phyloP scores from a whole-genome alignment of 192 early-diverging fungal genomes.

The Entomortierella chlamydospora region DNA sequence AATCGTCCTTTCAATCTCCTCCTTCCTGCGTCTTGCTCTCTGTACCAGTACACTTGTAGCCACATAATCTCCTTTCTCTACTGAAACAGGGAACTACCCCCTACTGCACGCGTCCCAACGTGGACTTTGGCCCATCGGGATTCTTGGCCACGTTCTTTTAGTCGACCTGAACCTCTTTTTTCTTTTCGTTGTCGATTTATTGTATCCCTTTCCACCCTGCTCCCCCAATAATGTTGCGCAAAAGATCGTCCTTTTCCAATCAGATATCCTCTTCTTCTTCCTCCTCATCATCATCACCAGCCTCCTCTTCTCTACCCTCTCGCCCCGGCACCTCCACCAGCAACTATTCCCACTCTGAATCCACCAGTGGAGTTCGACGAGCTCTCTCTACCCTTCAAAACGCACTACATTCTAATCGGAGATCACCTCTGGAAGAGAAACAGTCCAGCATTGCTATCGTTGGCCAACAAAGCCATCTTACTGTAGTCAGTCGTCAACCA shows the following conservation, averaged over 20 bases:
- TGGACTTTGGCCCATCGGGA: background rate
- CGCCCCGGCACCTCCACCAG: constrained; percentile 22
- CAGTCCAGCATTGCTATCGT: background rate
- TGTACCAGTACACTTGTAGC: no score
- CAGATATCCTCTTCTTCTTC: constrained; percentile 18
- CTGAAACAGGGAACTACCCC: no score
- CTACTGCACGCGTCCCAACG: no score
- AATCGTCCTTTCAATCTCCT: background rate
- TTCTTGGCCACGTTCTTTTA: no score
- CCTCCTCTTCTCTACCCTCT: constrained; percentile 19
- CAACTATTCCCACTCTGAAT: constrained; percentile 2
- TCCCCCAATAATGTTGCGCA: constrained; percentile 51
- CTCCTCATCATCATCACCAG: no score
- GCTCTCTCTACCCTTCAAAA: constrained; percentile 33
- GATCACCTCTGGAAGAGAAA: constrained; percentile 6
- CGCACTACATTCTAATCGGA: constrained; percentile 24
- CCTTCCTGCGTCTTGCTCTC: background rate
- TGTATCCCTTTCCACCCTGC: background rate
- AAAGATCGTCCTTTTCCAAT: constrained; percentile 43
- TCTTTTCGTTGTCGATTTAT: background rate
- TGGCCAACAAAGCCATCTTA: background rate
- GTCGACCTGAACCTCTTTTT: background rate
- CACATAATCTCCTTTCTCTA: no score
- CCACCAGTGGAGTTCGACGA: constrained; percentile 25
- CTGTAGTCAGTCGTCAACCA: no score